Evolutionary conservation across 2,329 filamentous ascomycete species (phyloP), one percentile per base, ranked within the genome.

Genomic region (Diaporthe velutina): DNA sequence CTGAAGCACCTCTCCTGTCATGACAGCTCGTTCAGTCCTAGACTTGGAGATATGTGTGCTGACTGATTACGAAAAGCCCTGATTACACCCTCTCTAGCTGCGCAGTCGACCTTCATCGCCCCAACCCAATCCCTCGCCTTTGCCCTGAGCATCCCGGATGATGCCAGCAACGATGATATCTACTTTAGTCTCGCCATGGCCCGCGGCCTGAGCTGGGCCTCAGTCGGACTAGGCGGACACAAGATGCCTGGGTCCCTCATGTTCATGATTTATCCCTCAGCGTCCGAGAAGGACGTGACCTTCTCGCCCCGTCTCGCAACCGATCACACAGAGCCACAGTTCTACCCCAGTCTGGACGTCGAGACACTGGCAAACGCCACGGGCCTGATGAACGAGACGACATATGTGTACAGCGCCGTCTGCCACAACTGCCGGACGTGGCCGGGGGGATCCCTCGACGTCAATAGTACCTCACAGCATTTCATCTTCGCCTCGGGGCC

Each of bases 401-500:
- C 84, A 73, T 86, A 86, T 81, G 84, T 86, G 48, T 87, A 89
- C 76, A 88, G 86, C 71, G 90, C 85, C 1, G 85, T 85, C 54
- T 92, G 90, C 82, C 82, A 80, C 40, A 86, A 88, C 78, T 92
- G 89, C 77, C 86, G 88, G 45, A 84, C 80, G 57, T 92, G 90
- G 90, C 81, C 81, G 17, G 81, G 81, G 66, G 88, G 88, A 50
- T 84, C 80, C 48, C 80, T 92, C 74, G 86, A 92, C 77, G 83
- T 88, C n/a, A 83, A 80, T n/a, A 87, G 84, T 68, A 83, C 82
- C 19, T 80, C 82, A 19, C 85, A 88, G 76, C 82, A 83, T 54
- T 90, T 89, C 81, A 88, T 91, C 72, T 93, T 87, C 79, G 91
- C 89, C 25, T 82, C 88, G 30, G 91, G 91, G 0, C 87, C 88